phyloP scores from a whole-genome alignment of 371 early-diverging fungal species.

The Mortierella sp. region DNA sequence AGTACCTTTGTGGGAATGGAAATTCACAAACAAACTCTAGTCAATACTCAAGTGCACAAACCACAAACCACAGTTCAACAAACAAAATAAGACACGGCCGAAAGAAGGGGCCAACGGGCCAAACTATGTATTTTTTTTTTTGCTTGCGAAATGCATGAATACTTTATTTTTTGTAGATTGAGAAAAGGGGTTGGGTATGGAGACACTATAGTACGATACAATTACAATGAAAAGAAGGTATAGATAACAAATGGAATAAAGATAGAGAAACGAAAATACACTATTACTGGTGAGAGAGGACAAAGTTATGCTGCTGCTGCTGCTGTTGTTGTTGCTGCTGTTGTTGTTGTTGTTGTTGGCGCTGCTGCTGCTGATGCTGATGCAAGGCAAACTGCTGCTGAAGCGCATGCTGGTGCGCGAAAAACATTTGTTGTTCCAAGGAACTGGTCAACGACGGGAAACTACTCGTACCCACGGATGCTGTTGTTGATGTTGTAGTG shows the following conservation, averaged over 20 bases:
- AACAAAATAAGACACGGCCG: no score
- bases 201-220: neutral
- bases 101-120: no score
- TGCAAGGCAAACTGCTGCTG: constrained; percentile 54
- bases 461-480: neutral
- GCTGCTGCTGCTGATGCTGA: constrained; percentile 43
- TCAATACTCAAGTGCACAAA: no score
- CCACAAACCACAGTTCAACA: no score
- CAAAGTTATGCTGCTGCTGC: constrained; percentile 8
- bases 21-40: neutral
- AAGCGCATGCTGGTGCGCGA: constrained; percentile 43
- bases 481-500: neutral
- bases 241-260: neutral
- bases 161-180: neutral
- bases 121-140: neutral
- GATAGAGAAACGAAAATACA: neutral
- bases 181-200: neutral
- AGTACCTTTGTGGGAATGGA: neutral
- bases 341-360: constrained; percentile 28
- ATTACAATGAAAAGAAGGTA: neutral
- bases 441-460: constrained; percentile 42
- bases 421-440: constrained; percentile 54
- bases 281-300: neutral
- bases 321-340: constrained; percentile 24
- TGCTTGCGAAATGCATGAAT: neutral